phyloP scores from a whole-genome alignment of 2,329 filamentous ascomycete species.

The Gyromitra esculenta region DNA sequence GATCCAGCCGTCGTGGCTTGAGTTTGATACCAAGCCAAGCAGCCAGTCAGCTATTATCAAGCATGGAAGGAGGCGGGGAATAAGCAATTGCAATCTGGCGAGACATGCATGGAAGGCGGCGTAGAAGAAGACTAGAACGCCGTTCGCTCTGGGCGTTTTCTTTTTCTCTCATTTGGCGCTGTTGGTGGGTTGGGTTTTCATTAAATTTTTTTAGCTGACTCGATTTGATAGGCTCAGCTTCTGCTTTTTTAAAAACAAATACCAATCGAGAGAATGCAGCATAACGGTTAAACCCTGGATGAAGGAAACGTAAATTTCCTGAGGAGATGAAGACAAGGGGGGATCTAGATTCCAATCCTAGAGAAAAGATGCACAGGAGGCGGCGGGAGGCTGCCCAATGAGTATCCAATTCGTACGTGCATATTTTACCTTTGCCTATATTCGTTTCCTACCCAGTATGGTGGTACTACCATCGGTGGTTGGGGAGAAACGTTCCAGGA shows the following conservation, averaged over 20 bases:
- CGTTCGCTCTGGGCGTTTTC: neutral
- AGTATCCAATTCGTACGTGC: conserved; percentile 6
- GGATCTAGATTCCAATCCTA: conserved; percentile 23
- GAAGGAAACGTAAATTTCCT: neutral
- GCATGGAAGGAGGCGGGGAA: neutral
- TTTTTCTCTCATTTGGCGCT: conserved; percentile 15
- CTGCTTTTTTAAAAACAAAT: neutral
- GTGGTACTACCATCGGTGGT: neutral
- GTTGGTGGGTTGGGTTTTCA: conserved; percentile 12
- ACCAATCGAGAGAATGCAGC: neutral
- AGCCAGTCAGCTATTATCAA: neutral
- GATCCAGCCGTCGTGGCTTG: neutral
- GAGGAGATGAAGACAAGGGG: neutral
- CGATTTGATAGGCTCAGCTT: conserved; percentile 3
- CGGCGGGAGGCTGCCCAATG: conserved; percentile 9
- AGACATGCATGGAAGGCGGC: conserved; percentile 38
- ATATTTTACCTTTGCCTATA: neutral
- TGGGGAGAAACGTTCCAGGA: conserved; percentile 24
- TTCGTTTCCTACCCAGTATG: conserved; percentile 19
- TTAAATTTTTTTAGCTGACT: conserved; percentile 6
- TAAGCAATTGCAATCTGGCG: conserved; percentile 31
- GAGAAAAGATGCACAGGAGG: conserved; percentile 6
- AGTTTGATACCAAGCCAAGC: conserved; percentile 1
- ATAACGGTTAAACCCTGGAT: neutral
- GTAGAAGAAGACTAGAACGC: conserved; percentile 33